Percentiles rank a stretch among this genome's conserved stretches.
phyloP scores from a whole-genome alignment of 148 eudicot species.

The Selenicereus undatus region DNA sequence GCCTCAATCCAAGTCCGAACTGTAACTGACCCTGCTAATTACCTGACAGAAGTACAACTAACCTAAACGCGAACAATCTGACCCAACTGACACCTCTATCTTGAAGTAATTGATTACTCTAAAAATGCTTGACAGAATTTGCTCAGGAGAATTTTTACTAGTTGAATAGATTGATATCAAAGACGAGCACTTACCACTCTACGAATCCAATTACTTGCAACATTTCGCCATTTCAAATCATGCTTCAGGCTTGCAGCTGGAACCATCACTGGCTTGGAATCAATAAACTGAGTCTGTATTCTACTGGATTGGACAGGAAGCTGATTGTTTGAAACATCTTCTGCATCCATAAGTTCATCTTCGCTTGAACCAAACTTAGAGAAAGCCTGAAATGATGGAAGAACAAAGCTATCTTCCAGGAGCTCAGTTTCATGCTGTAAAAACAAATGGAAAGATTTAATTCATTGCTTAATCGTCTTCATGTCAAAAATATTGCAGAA shows the following conservation, averaged over 20 bases:
- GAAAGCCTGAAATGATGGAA: conserved; percentile 68
- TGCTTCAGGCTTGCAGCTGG: conserved; percentile 45
- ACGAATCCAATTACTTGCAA: conserved; percentile 62
- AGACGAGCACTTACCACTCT: conserved; percentile 58
- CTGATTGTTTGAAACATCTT: conserved; percentile 59
- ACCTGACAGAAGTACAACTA: neutral
- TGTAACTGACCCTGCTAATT: neutral
- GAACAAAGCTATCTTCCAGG: conserved; percentile 73
- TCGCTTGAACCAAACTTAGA: conserved; percentile 81
- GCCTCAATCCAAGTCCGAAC: neutral
- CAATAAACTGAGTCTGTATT: conserved; percentile 38
- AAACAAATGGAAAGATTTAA: neutral
- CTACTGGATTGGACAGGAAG: conserved; percentile 37
- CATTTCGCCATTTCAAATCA: conserved; percentile 57
- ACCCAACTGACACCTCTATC: neutral
- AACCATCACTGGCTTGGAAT: conserved; percentile 50
- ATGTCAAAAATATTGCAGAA: neutral
- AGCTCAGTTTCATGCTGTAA: conserved; percentile 84
- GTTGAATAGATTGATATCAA: neutral
- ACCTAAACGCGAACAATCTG: neutral
- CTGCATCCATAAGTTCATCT: conserved; percentile 86
- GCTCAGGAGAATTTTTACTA: neutral
- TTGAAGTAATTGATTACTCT: neutral
- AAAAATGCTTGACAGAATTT: neutral
- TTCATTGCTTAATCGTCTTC: neutral